Base-by-base conservation (phyloP, 2,329 filamentous ascomycete species). In the Zymoseptoria ardabiliae region DNA sequence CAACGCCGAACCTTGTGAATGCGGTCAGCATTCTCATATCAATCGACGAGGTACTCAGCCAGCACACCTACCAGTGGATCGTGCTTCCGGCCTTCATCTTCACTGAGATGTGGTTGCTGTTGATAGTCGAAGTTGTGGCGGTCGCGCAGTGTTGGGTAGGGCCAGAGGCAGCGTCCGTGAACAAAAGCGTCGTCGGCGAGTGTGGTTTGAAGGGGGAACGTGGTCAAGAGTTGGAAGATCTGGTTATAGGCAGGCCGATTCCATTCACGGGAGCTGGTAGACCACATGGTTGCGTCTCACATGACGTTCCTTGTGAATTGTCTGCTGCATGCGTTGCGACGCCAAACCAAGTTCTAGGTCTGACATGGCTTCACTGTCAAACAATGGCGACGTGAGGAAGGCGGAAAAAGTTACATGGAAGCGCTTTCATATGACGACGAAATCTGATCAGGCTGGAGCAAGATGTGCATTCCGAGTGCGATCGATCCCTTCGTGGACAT, bases 1-100 rank as follows among this genome's bases (percentile, higher is more conserved):
- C 79, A 25, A 81, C 81, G 71, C 83, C 84, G 57, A 85, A 51
- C 63, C 66, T 45, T 13, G 17, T 45, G 35, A 17, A 45, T 13
- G 11, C 35, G 13, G 35, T 45, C 35, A 45, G 35, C 35, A 17
- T 45, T 4, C 35, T 45, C 17, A n/a, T 13, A 45, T 45, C 10
- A 45, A 17, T 45, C 13, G 7, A 7, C 13, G 11, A 17, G 4
- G 13, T 17, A 8, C 35, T 45, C 13, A n/a, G 17, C 17, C 10
- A 17, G 35, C n/a, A 45, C 4, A 45, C 17, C 17, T 6, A 17
- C 35, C 35, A 45, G 35, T 45, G 35, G 7, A 45, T 45, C 13
- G 35, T 13, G 35, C 7, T 45, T 13, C 35, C 35, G 35, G 13
- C 35, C 17, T 45, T 45, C 35, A 45, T 45, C 2, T 45, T 45